Base-by-base conservation (phyloP, 2,329 filamentous ascomycete genomes). In the Penicillium sp. region DNA sequence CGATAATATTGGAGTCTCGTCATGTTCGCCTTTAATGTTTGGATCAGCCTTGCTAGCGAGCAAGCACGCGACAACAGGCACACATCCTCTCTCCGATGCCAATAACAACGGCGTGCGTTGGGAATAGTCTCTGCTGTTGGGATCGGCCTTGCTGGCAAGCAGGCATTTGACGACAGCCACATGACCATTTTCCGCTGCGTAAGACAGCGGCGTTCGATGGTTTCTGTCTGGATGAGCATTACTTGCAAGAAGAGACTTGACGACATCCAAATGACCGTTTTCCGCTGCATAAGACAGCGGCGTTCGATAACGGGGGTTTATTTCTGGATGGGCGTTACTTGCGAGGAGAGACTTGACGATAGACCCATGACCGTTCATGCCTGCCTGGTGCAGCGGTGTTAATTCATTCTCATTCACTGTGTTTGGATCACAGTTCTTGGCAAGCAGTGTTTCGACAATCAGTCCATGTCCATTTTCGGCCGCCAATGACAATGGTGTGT, bases 11-110 rank as follows among this genome's bases (percentile, higher is more conserved):
- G 52, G 52, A 4, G 52, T 54, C 13, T 13, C 3, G 2, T 21
- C 22, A 44, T 34, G 13, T n/a, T 27, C 16, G 27, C 49, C 38
- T 18, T 18, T 24, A 24, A 45, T 31, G 9, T 52, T 42, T n/a
- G 29, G 10, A 18, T 45, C 41, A 24, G 46, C 50, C 3, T 46
- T 46, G 7, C 24, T 22, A 7, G 47, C 41, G 11, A 56, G 29
- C 29, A 56, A 34, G 38, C 27, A 24, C 14, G 53, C 39, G 10
- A 50, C 50, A 16, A 50, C n/a, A 3, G 22, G 11, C 14, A 16
- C 34, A 38, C 53, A 50, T 16, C 54, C 54, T 21, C 47, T 31
- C 1, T 10, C 9, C 11, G 27, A 32, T 34, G 54, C 50, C 14
- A n/a, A 14, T 3, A 14, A 43, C 13, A 56, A 42, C 16, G 54